Conservation (phyloP, 1,139 yeast species). For the Geotrichum citri-aurantii region DNA sequence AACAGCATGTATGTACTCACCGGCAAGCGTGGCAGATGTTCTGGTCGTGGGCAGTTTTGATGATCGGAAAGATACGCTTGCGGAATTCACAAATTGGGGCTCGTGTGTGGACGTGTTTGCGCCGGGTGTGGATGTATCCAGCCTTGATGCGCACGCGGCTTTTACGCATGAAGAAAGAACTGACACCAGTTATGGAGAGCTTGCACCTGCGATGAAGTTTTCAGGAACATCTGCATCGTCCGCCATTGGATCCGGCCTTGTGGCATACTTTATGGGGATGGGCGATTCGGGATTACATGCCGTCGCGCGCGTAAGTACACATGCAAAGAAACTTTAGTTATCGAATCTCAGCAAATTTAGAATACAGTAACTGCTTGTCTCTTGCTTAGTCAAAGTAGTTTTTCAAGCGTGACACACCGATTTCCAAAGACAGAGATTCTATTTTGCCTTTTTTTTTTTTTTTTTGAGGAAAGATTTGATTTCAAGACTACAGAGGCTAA, state of each 20-base stretch:
- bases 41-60: constrained; percentile 86
- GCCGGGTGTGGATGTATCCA: constrained; percentile 65
- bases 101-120: constrained; percentile 80
- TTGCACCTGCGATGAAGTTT: constrained; percentile 39
- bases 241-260: constrained; percentile 72
- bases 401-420: too few relatives aligned
- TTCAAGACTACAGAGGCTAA: too few relatives aligned
- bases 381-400: too few relatives aligned
- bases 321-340: neutral
- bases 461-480: neutral
- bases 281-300: constrained; percentile 48
- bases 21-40: constrained; percentile 67
- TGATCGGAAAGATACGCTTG: constrained; percentile 60
- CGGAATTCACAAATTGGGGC: constrained; percentile 84
- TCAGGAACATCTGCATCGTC: constrained; percentile 91
- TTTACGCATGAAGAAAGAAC: constrained; percentile 13
- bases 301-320: constrained; percentile 32
- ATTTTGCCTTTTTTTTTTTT: neutral
- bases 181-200: constrained; percentile 12
- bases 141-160: constrained; percentile 28
- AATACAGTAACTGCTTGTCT: too few relatives aligned
- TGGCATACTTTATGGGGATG: constrained; percentile 55
- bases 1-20: constrained; percentile 75
- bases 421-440: too few relatives aligned
- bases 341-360: neutral